Conservation (phyloP, 2,329 filamentous ascomycete genomes). For the Ceratocystis diversiconidia region DNA sequence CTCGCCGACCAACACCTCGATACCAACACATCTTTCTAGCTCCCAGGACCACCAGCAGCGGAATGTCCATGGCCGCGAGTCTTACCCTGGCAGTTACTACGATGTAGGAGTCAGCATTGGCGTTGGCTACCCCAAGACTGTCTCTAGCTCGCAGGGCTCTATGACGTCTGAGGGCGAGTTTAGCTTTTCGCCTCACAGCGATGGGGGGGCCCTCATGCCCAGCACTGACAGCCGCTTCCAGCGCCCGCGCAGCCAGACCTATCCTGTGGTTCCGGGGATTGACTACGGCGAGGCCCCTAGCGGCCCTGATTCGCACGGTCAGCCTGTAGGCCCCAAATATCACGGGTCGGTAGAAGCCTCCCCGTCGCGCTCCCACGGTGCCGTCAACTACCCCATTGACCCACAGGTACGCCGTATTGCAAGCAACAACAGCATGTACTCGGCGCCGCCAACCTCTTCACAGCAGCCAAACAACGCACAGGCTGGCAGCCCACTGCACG, state of each 20-base stretch:
- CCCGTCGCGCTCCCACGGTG: neutral
- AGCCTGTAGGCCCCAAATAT: neutral
- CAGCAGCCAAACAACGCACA: conserved; percentile 29
- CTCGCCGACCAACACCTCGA: conserved; percentile 1
- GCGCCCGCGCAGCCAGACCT: conserved; percentile 71
- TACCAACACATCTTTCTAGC: neutral
- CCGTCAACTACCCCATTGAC: neutral
- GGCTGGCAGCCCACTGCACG: neutral
- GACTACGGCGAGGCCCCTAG: conserved; percentile 33
- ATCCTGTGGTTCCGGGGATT: conserved; percentile 52
- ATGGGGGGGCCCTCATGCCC: conserved; percentile 47
- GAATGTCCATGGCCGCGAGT: neutral
- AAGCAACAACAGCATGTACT: conserved; percentile 12
- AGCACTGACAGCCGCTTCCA: conserved; percentile 41
- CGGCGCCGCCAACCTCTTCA: neutral
- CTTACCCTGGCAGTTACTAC: conserved; percentile 9
- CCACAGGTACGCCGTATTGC: conserved; percentile 11
- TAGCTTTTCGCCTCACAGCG: conserved; percentile 59
- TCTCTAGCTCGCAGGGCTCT: conserved; percentile 35
- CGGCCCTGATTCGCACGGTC: neutral
- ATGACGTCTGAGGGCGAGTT: conserved; percentile 64
- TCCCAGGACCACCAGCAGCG: neutral
- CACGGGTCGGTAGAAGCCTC: conserved; percentile 14
- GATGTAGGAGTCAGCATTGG: neutral
- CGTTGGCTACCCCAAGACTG: neutral